Evolutionary conservation across 2,329 filamentous ascomycete species (phyloP).

Genomic region (Epicoccum sorghinum): DNA sequence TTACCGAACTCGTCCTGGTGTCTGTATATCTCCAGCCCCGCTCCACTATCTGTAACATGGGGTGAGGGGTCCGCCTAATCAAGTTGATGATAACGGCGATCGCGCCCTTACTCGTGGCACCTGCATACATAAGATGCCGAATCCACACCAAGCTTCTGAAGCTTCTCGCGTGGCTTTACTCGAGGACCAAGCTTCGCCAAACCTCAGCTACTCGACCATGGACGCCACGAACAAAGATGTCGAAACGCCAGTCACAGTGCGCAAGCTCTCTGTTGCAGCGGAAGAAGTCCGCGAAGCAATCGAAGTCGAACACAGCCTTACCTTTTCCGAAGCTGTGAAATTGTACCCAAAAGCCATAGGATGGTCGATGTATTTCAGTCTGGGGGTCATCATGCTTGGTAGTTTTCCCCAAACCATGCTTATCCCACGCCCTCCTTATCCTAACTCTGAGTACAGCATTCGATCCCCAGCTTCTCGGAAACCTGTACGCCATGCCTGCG

Average conservation of each 20-base stretch:
- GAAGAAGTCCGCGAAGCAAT: conserved; percentile 44
- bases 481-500: conserved; percentile 64
- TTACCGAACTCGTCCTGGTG: conserved; percentile 1
- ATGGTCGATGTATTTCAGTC: conserved; percentile 66
- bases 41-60: conserved; percentile 10
- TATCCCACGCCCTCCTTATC: not conserved
- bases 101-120: not conserved
- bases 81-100: conserved; percentile 11
- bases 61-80: conserved; percentile 8
- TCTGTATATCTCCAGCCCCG: conserved; percentile 6
- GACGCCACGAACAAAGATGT: conserved; percentile 4
- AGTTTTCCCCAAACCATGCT: not conserved
- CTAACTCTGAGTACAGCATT: conserved; percentile 51
- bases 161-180: conserved; percentile 1
- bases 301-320: conserved; percentile 44
- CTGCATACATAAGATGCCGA: conserved; percentile 13
- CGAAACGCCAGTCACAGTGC: conserved; percentile 5
- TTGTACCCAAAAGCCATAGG: conserved; percentile 54
- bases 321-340: conserved; percentile 48
- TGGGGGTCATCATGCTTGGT: conserved; percentile 65
- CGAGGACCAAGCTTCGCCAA: not conserved
- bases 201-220: conserved; percentile 2
- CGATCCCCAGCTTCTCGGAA: conserved; percentile 68
- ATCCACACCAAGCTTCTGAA: conserved; percentile 6
- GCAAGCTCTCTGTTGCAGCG: conserved; percentile 16